A percentile compares a stretch with the other conserved stretches of the same genome.
phyloP scores from a whole-genome alignment of 2,329 filamentous ascomycete genomes.

The Cadophora malorum region DNA sequence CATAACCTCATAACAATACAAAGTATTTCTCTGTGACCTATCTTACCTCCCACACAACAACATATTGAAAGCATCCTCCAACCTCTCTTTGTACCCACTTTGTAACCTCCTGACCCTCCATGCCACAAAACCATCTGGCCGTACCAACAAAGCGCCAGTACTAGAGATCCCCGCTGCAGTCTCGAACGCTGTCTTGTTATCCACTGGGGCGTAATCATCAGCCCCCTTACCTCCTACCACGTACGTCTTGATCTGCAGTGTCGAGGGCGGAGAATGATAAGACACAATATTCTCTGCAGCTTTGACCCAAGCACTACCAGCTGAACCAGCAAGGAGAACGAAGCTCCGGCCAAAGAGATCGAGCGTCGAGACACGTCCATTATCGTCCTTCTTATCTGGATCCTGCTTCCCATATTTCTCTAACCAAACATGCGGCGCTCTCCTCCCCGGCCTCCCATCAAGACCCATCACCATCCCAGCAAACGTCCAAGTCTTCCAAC shows the following conservation, averaged over 20 bases:
- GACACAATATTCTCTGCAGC: slow-evolving; percentile 25
- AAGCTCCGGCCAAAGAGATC: slow-evolving; percentile 44
- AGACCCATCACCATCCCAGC: slow-evolving; percentile 39
- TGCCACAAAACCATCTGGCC: slow-evolving; percentile 47
- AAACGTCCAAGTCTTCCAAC: slow-evolving; percentile 42
- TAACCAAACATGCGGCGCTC: slow-evolving; percentile 46
- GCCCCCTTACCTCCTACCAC: slow-evolving; percentile 27
- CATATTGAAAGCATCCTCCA: slow-evolving; percentile 19
- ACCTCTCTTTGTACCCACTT: slow-evolving; percentile 14
- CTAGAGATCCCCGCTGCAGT: slow-evolving; percentile 41
- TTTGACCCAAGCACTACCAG: slow-evolving; percentile 31
- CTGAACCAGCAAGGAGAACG: slow-evolving; percentile 40
- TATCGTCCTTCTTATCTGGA: too few relatives aligned
- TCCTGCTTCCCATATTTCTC: too few relatives aligned
- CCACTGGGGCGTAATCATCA: slow-evolving; percentile 5
- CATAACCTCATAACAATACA: too few relatives aligned
- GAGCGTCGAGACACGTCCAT: slow-evolving; percentile 46
- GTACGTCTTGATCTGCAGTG: slow-evolving; percentile 31
- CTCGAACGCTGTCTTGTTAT: slow-evolving; percentile 33
- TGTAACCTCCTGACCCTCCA: slow-evolving; percentile 39
- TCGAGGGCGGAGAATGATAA: slow-evolving; percentile 7
- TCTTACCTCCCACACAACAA: too few relatives aligned
- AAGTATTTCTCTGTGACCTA: too few relatives aligned
- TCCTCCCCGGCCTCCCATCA: slow-evolving; percentile 43
- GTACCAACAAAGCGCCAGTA: slow-evolving; percentile 44